Evolutionary conservation across 1,284 basidiomycete species (phyloP), one percentile per base, ranked within the genome.

Genomic region (Ceratobasidium sp.): DNA sequence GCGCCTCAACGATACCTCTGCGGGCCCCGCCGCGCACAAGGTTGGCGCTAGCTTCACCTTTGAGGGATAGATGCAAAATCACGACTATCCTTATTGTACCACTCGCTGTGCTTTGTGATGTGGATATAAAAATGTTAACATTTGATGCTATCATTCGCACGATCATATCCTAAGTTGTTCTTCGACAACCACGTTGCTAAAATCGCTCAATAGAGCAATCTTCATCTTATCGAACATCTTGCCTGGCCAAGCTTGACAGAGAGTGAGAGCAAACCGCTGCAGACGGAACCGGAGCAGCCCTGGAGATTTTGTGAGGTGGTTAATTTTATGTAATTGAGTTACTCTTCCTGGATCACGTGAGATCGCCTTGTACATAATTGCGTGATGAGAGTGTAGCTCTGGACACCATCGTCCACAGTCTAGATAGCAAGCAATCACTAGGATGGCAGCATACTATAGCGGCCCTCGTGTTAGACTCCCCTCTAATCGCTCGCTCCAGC

Each of bases 11-110:
- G 82, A 83, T 28, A 82, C 85, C 64, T 87, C 88, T 59, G 77
- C 81, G 73, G 90, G 89, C 62, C 86, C 89, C 71, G 87, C 89
- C 21, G 64, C 71, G 14, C 92, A 94, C 88, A 77, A 88, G 87
- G 86, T 93, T 77, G 92, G 91, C 79, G 88, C 91, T 76, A 87
- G 85, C 82, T 86, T 93, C 80, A 84, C 85, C 73, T 93, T 93
- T 77, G 91, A 93, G 79, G 89, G 88, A 74, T 93, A 58, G 76
- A 61, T 8, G 28, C 21, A 30, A n/a, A n/a, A n/a, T n/a, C n/a
- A n/a, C n/a, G n/a, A 58, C 16, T 58, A 58, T 58, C 35, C 55
- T 58, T 58, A 58, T 58, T 58, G 23, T 30, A 14, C 52, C 23
- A n/a, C n/a, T n/a, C n/a, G n/a, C n/a, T n/a, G n/a, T n/a, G n/a